Conservation (phyloP, 139 green algal species). For the Coelastrella sp. region DNA sequence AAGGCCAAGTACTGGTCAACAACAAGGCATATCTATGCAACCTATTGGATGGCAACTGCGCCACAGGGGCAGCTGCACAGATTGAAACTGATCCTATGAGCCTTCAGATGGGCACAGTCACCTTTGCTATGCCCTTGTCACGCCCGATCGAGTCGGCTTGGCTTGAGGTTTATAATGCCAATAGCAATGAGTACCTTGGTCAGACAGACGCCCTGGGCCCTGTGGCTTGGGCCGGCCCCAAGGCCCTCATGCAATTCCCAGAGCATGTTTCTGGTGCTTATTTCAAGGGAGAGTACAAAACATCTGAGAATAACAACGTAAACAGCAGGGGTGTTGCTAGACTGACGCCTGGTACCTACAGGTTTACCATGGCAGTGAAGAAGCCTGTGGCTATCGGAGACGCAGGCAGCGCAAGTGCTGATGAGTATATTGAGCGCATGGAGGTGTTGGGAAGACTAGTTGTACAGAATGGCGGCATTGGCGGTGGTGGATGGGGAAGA, state of each 20-base stretch:
- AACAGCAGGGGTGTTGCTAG: not conserved
- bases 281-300: conserved; percentile 1
- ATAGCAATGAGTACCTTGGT: not conserved
- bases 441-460: conserved; percentile 6
- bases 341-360: not conserved
- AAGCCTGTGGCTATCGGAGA: conserved; percentile 11
- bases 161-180: conserved; percentile 24
- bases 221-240: not conserved
- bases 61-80: not conserved
- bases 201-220: not conserved
- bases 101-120: not conserved
- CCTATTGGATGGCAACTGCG: not conserved
- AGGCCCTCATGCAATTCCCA: not conserved
- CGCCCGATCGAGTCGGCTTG: not conserved
- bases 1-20: not conserved
- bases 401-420: not conserved
- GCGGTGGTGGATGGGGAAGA: too few species aligned
- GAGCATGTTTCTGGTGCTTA: not conserved
- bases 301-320: not conserved
- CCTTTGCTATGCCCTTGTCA: not conserved
- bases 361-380: not conserved
- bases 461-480: not conserved
- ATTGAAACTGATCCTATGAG: not conserved
- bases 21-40: conserved; percentile 4
- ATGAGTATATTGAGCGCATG: not conserved